phyloP scores from a whole-genome alignment of 352 stramenopile genomes.

The Phytophthora uliginosa region DNA sequence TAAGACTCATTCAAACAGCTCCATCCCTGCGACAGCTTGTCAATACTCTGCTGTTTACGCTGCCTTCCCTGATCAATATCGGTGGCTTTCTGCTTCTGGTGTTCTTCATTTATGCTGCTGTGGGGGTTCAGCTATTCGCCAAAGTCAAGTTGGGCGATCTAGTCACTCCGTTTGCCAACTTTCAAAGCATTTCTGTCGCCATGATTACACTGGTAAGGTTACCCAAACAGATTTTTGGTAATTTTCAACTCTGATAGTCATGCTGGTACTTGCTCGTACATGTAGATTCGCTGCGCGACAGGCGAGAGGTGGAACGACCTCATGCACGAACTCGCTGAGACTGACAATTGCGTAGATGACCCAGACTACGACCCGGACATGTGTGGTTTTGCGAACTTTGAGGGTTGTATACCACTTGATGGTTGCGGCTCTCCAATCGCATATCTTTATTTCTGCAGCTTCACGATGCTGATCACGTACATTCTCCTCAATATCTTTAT shows the following conservation, averaged over 20 bases:
- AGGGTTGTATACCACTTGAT: conserved; percentile 54
- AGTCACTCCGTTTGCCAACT: conserved; percentile 85
- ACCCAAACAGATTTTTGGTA: neutral
- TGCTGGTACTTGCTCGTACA: neutral
- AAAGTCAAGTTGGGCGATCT: conserved; percentile 66
- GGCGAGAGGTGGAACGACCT: conserved; percentile 91
- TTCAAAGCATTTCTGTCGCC: conserved; percentile 77
- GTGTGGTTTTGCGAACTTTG: conserved; percentile 55
- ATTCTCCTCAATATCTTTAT: conserved; percentile 92
- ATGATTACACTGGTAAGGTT: conserved; percentile 77
- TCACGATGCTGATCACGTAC: conserved; percentile 88
- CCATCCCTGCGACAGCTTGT: conserved; percentile 82
- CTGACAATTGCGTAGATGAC: conserved; percentile 38
- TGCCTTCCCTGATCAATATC: conserved; percentile 86
- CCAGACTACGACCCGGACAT: conserved; percentile 44
- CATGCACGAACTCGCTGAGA: conserved; percentile 78
- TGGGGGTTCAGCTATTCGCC: conserved; percentile 90
- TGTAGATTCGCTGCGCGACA: conserved; percentile 85
- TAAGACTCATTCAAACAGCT: conserved; percentile 78
- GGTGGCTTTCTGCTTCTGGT: conserved; percentile 83
- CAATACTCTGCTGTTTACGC: conserved; percentile 82
- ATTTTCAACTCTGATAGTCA: neutral
- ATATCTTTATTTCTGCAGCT: conserved; percentile 78
- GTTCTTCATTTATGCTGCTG: conserved; percentile 90
- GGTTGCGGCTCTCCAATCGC: conserved; percentile 62